These are phyloP conservation scores for Nephelium lappaceum DNA, from an alignment of 345 rosid species.

Conservation along the genomic window DNA sequence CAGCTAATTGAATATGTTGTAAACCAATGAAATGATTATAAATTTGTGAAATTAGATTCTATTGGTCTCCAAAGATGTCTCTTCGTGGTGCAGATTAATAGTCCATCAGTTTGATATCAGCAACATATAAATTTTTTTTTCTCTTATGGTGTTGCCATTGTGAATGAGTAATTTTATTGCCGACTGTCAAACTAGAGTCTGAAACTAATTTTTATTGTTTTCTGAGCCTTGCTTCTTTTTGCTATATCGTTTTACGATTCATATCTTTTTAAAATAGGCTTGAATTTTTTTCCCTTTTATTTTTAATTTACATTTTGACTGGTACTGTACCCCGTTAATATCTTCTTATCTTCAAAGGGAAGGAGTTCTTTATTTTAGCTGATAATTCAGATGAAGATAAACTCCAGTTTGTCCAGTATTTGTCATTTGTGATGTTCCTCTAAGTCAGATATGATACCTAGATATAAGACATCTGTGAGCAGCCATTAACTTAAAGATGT, in stretches of 20 bases:
- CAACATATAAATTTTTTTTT: neutral
- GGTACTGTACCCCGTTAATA: no score
- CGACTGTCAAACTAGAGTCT: neutral
- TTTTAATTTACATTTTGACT: conserved; percentile 32
- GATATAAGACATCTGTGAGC: no score
- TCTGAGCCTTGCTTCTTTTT: neutral
- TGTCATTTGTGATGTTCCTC: no score
- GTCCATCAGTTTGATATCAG: neutral
- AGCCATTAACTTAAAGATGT: no score
- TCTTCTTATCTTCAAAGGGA: neutral
- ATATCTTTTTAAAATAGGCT: neutral
- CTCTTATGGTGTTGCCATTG: neutral
- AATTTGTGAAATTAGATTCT: no score
- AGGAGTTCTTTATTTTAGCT: conserved; percentile 6
- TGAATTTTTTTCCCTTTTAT: neutral
- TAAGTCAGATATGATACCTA: no score
- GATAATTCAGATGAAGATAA: no score
- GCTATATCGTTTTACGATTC: neutral
- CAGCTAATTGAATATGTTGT: neutral
- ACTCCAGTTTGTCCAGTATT: no score
- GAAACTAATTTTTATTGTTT: neutral
- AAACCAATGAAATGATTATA: no score
- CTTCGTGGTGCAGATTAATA: neutral
- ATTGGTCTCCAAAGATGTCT: neutral
- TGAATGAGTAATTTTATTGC: neutral